Conservation (phyloP, 2,329 filamentous ascomycete species). For the Ophiostoma fasciatum region DNA sequence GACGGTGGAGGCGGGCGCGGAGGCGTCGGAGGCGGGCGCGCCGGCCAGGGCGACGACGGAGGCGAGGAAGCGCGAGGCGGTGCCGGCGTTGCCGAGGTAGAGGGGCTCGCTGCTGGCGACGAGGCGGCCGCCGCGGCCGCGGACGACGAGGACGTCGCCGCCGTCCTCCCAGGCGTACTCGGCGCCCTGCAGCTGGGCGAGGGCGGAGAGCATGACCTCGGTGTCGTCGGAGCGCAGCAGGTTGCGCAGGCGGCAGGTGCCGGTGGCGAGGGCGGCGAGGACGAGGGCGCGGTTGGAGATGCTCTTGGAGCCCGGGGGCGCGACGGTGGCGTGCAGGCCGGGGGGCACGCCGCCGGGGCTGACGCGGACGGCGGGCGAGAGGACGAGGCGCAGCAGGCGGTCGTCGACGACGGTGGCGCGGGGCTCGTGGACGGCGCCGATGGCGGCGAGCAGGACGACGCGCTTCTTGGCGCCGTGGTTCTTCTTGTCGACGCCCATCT, state of each 20-base stretch:
- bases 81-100: slow-evolving; percentile 93
- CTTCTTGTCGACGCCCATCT: slow-evolving; percentile 99
- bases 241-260: slow-evolving; percentile 79
- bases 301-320: slow-evolving; percentile 90
- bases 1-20: slow-evolving; percentile 60
- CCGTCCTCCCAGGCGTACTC: slow-evolving; percentile 89
- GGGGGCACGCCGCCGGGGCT: slow-evolving; percentile 57
- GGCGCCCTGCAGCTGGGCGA: slow-evolving; percentile 69
- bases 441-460: slow-evolving; percentile 79
- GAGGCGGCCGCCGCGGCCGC: slow-evolving; percentile 78
- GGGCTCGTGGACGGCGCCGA: slow-evolving; percentile 76
- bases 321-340: slow-evolving; percentile 52
- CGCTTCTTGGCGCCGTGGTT: slow-evolving; percentile 94
- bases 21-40: slow-evolving; percentile 44
- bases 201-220: slow-evolving; percentile 92
- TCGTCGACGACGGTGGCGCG: slow-evolving; percentile 85
- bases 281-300: slow-evolving; percentile 92
- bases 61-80: slow-evolving; percentile 87
- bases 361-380: slow-evolving; percentile 66
- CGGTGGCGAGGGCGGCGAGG: slow-evolving; percentile 78
- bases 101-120: slow-evolving; percentile 61
- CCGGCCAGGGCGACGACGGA: slow-evolving; percentile 83
- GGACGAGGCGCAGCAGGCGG: slow-evolving; percentile 62
- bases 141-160: slow-evolving; percentile 78
- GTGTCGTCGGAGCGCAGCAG: slow-evolving; percentile 93